Evolutionary conservation across 192 early-diverging fungal genomes (phyloP).

Genomic region (Mortierella claussenii): DNA sequence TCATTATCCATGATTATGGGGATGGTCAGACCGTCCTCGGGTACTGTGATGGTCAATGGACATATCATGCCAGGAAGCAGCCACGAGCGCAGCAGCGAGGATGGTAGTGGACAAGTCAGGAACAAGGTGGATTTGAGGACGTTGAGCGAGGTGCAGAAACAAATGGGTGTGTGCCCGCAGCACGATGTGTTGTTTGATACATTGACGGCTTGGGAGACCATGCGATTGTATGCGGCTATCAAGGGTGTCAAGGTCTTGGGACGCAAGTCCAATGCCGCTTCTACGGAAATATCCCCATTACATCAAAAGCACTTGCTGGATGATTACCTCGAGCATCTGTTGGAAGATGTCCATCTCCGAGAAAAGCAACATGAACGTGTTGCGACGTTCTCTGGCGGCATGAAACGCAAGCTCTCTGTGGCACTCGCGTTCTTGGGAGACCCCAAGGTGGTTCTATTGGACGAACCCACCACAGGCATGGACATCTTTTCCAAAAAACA

Average conservation of each 20-base stretch:
- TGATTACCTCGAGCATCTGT: slow-evolving; percentile 30
- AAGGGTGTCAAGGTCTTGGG: slow-evolving; percentile 56
- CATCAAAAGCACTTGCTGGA: slow-evolving; percentile 16
- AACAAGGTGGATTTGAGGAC: slow-evolving; percentile 35
- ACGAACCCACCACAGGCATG: slow-evolving; percentile 72
- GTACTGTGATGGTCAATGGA: slow-evolving; percentile 39
- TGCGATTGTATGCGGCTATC: slow-evolving; percentile 59
- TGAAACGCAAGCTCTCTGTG: slow-evolving; percentile 65
- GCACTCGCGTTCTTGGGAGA: slow-evolving; percentile 66
- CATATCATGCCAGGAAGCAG: slow-evolving; percentile 38
- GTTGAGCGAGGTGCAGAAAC: slow-evolving; percentile 50
- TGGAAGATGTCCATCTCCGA: slow-evolving; percentile 44
- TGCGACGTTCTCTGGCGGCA: slow-evolving; percentile 60
- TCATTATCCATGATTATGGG: slow-evolving; percentile 55
- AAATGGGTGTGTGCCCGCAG: slow-evolving; percentile 68
- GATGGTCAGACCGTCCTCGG: slow-evolving; percentile 43
- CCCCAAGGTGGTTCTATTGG: slow-evolving; percentile 60
- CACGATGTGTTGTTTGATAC: slow-evolving; percentile 60
- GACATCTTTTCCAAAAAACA: slow-evolving; percentile 60
- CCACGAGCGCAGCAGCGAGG: no score
- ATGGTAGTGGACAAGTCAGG: slow-evolving; percentile 15
- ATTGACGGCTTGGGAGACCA: slow-evolving; percentile 60
- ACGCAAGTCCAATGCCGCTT: not conserved
- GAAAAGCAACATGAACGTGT: slow-evolving; percentile 54
- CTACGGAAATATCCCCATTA: not conserved